Conservation (phyloP, 257 asterid species). For the Coffea eugenioides region DNA sequence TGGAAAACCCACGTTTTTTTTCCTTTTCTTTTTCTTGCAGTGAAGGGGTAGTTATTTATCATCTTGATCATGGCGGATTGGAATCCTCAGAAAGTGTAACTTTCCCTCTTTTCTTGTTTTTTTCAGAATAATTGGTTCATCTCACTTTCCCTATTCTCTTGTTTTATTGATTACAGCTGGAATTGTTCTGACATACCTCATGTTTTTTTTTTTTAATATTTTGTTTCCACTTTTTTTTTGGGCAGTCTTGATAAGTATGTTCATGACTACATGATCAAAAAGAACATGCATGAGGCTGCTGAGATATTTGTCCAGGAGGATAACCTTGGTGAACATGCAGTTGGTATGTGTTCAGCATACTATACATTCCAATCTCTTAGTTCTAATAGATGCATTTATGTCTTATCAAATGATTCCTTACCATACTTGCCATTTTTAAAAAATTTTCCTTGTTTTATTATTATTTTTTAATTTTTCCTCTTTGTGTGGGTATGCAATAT, state of each 20-base stretch:
- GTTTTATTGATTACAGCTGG: not conserved
- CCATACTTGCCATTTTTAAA: not conserved
- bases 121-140: not conserved
- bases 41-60: not conserved
- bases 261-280: slow-evolving; percentile 32
- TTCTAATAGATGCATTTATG: not conserved
- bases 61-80: slow-evolving; percentile 5
- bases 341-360: slow-evolving; percentile 16
- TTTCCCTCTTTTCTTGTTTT: not conserved
- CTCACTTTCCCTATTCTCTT: not conserved
- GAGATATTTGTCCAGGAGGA: slow-evolving; percentile 33
- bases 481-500: not conserved
- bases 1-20: not conserved
- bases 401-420: not conserved
- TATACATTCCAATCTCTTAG: not conserved
- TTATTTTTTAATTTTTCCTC: not conserved
- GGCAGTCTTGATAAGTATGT: slow-evolving; percentile 7
- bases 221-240: not conserved
- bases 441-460: not conserved
- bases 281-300: slow-evolving; percentile 25
- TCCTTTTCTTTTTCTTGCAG: not conserved
- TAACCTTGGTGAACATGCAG: not conserved
- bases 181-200: not conserved
- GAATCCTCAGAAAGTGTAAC: slow-evolving; percentile 6
- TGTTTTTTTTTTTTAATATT: not conserved